Conservation (phyloP, 2,329 filamentous ascomycete species). For the Penicillium sp. region DNA sequence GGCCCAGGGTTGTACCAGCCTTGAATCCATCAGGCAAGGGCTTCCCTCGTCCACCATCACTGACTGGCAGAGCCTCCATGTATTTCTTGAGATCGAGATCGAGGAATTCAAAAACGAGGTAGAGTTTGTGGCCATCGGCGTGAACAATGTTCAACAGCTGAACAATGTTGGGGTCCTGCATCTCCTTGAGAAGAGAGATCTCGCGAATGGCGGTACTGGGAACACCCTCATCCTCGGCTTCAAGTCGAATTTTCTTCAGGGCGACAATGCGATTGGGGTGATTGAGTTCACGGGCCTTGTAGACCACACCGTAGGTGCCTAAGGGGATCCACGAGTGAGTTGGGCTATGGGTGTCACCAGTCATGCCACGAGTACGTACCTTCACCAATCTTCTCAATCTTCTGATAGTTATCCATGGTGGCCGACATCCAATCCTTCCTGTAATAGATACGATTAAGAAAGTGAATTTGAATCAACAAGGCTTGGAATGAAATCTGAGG, state of each 20-base stretch:
- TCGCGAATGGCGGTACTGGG: conserved; percentile 91
- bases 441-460: conserved; percentile 4
- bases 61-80: conserved; percentile 85
- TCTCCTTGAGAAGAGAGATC: conserved; percentile 90
- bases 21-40: conserved; percentile 75
- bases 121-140: conserved; percentile 90
- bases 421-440: conserved; percentile 2
- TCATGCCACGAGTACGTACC: conserved; percentile 55
- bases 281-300: conserved; percentile 85
- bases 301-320: conserved; percentile 95
- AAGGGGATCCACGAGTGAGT: conserved; percentile 19
- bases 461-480: not conserved
- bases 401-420: conserved; percentile 91
- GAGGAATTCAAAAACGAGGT: conserved; percentile 88
- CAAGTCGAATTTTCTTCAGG: conserved; percentile 91
- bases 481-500: conserved; percentile 1
- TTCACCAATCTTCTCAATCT: conserved; percentile 95
- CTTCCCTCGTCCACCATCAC: conserved; percentile 81
- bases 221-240: conserved; percentile 91
- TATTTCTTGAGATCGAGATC: conserved; percentile 93
- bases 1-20: conserved; percentile 64
- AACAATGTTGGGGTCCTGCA: conserved; percentile 89
- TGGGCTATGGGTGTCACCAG: not conserved
- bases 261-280: conserved; percentile 83
- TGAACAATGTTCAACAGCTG: conserved; percentile 88